phyloP scores from a whole-genome alignment of 108 stramenopile species.

The Epipyxis sp. region DNA sequence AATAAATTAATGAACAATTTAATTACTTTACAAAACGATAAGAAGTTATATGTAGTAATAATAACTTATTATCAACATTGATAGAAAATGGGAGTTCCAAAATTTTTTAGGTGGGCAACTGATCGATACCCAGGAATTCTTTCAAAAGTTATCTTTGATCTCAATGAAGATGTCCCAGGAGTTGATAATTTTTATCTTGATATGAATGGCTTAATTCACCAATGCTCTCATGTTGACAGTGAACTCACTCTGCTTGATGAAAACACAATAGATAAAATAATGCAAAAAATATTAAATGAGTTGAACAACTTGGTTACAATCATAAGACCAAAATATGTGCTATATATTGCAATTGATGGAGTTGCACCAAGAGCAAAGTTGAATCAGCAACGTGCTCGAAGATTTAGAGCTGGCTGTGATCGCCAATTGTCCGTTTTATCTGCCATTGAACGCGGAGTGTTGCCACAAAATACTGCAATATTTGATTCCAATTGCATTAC shows the following conservation, averaged over 20 bases:
- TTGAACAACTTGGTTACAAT: constrained; percentile 47
- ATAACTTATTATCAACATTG: no score
- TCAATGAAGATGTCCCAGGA: constrained; percentile 56
- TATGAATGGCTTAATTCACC: constrained; percentile 34
- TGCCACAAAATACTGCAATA: not conserved
- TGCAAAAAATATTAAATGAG: constrained; percentile 42
- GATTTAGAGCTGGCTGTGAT: not conserved
- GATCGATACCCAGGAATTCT: constrained; percentile 93
- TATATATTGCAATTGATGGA: constrained; percentile 93
- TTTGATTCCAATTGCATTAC: constrained; percentile 36
- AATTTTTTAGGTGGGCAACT: constrained; percentile 99
- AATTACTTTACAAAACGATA: no score
- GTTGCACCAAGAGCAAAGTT: constrained; percentile 98
- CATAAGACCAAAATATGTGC: constrained; percentile 61
- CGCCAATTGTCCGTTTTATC: not conserved
- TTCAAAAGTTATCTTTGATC: constrained; percentile 71
- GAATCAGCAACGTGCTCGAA: constrained; percentile 82
- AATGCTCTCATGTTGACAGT: constrained; percentile 21
- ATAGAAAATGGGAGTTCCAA: constrained; percentile 90
- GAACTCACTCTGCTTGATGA: not conserved
- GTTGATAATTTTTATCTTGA: constrained; percentile 51
- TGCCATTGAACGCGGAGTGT: not conserved
- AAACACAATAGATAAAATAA: constrained; percentile 38
- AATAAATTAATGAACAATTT: no score
- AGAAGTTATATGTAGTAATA: no score